A percentile compares a stretch with the other conserved stretches of the same genome.
Conservation (phyloP, 2,329 filamentous ascomycete genomes). For the Fusarium circinatum region DNA sequence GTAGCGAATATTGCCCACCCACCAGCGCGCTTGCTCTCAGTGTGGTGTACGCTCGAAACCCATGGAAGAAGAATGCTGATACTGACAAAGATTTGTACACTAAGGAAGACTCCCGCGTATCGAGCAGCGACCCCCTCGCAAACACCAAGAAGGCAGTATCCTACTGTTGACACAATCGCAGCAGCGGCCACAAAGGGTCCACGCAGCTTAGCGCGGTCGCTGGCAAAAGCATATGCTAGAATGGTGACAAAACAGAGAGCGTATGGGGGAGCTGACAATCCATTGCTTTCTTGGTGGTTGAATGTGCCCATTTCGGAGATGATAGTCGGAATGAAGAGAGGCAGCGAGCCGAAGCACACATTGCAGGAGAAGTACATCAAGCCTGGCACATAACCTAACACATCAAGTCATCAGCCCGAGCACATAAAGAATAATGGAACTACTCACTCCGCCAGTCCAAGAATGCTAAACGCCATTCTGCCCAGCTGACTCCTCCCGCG, state of each 20-base stretch:
- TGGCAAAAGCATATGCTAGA: not conserved
- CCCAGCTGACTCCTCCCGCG: not conserved
- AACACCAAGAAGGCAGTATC: not conserved
- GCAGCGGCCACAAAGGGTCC: not conserved
- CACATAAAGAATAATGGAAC: not conserved
- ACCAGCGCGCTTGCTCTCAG: not conserved
- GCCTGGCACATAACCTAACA: not conserved
- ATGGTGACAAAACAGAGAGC: not conserved
- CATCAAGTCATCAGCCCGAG: not conserved
- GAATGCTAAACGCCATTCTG: not conserved
- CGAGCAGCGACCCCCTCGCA: not conserved
- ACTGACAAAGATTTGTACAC: not conserved
- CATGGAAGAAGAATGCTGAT: not conserved
- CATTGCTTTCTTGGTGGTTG: not conserved
- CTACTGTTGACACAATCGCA: not conserved
- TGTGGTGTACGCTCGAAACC: not conserved
- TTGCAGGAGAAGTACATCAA: not conserved
- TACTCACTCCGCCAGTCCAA: not conserved
- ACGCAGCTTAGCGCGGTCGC: not conserved
- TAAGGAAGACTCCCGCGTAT: not conserved
- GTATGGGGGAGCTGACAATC: not conserved
- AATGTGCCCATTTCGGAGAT: not conserved
- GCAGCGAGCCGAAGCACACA: not conserved
- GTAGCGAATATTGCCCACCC: not conserved
- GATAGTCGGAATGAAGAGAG: not conserved